phyloP scores from a whole-genome alignment of 352 stramenopile genomes.

The Phytophthora sansomeana region DNA sequence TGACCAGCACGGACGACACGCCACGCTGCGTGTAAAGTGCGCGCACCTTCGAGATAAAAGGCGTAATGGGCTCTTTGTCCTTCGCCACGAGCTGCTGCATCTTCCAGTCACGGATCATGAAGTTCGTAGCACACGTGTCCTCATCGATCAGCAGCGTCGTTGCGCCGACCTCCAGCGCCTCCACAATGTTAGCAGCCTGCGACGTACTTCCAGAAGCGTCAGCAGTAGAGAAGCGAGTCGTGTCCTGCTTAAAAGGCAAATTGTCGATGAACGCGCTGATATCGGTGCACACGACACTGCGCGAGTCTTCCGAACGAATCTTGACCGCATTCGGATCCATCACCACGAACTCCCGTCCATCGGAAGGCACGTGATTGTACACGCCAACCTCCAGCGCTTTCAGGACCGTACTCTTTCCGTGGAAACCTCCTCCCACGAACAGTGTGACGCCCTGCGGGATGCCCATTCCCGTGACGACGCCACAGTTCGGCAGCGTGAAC shows the following conservation, averaged over 20 bases:
- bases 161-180: constrained; percentile 92
- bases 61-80: constrained; percentile 98
- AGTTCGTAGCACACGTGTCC: constrained; percentile 98
- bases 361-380: constrained; percentile 96
- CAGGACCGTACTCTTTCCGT: constrained; percentile 98
- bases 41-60: constrained; percentile 96
- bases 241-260: constrained; percentile 95
- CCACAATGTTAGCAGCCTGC: constrained; percentile 96
- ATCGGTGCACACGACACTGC: constrained; percentile 90
- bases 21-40: constrained; percentile 89
- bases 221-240: constrained; percentile 91
- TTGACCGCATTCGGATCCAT: constrained; percentile 91
- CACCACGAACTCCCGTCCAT: constrained; percentile 96
- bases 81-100: constrained; percentile 97
- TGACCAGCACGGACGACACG: constrained; percentile 96
- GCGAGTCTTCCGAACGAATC: constrained; percentile 96
- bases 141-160: constrained; percentile 96
- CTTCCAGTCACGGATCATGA: constrained; percentile 98
- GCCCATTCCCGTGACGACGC: constrained; percentile 92
- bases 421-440: constrained; percentile 97
- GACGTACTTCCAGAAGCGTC: constrained; percentile 97
- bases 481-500: constrained; percentile 91
- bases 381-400: constrained; percentile 94
- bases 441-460: constrained; percentile 95
- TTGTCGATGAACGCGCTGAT: constrained; percentile 98